Conservation (phyloP, 192 early-diverging fungal species). For the Funneliformis geosporum region DNA sequence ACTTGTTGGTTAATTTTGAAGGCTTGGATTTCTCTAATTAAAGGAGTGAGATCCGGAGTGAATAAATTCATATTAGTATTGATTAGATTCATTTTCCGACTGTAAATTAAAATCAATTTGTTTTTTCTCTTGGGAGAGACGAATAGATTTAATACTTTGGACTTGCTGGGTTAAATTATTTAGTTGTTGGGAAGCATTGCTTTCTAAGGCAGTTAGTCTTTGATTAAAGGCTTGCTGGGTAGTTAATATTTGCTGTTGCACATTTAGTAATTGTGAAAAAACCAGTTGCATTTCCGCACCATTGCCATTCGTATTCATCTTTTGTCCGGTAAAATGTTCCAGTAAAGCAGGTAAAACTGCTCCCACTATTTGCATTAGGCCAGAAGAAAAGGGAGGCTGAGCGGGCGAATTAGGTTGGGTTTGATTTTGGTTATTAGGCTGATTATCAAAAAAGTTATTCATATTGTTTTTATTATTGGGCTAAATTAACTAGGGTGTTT, state of each 20-base stretch:
- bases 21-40: constrained; percentile 8
- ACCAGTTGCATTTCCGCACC: not conserved
- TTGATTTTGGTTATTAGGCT: no score
- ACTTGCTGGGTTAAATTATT: not conserved
- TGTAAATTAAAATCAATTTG: constrained; percentile 14
- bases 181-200: not conserved
- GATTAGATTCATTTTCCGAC: not conserved
- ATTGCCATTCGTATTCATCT: not conserved
- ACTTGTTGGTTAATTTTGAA: not conserved
- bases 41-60: constrained; percentile 4
- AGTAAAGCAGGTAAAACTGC: no score
- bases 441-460: no score
- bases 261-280: not conserved
- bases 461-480: not conserved
- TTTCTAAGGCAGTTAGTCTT: no score
- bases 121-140: not conserved
- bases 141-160: constrained; percentile 21
- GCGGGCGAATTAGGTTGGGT: not conserved
- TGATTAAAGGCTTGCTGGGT: not conserved
- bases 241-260: constrained; percentile 7
- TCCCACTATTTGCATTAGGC: no score
- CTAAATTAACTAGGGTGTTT: not conserved
- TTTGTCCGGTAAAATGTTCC: constrained; percentile 17
- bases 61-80: constrained; percentile 10
- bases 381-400: not conserved